Base-by-base conservation (phyloP, 2,329 filamentous ascomycete genomes). In the Fulvia fulva region DNA sequence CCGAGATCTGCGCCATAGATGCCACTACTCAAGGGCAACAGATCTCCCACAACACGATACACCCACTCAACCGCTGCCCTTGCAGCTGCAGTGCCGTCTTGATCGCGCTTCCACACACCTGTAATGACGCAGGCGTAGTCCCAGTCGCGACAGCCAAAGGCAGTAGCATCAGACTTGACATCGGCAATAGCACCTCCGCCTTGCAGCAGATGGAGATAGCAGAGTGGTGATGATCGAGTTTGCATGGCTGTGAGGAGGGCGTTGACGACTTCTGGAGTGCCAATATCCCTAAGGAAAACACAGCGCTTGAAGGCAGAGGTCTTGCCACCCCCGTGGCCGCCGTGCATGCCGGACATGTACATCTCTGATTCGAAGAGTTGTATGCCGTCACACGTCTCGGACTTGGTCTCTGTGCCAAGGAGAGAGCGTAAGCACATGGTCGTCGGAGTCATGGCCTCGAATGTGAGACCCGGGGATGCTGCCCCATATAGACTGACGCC, bases 271-370 rank as follows among this genome's bases (percentile, higher is more conserved):
- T 70, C 54, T 1, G 1, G 41, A 51, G 55, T 58, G 60, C 75
- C 74, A 12, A 86, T 80, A 37, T 66, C 0, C 58, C 81, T 81
- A 7, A 87, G 69, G 64, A 87, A 87, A 28, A 87, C 44, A 67
- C 84, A 87, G 64, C 85, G 78, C 73, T 87, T 87, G 75, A 87
- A 87, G 0, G 84, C 78, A 9, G 81, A 86, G 0, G 83, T 87
- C 73, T 85, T 87, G 64, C 80, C 78, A 22, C 78, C 73, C 19
- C 75, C 76, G 53, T 87, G 83, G 0, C 83, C 83, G 23, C 81
- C 80, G 52, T 87, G 82, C 80, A 87, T 83, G 12, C 60, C 65
- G 1, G 80, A 80, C 70, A 87, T 77, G 49, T 54, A 54, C 52
- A 54, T 54, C 3, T 54, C 37, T 30, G 41, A 45, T 7, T 54